These are phyloP conservation scores for Emmonsia crescens DNA, from an alignment of 2,329 filamentous ascomycete species.

Conservation along the genomic window DNA sequence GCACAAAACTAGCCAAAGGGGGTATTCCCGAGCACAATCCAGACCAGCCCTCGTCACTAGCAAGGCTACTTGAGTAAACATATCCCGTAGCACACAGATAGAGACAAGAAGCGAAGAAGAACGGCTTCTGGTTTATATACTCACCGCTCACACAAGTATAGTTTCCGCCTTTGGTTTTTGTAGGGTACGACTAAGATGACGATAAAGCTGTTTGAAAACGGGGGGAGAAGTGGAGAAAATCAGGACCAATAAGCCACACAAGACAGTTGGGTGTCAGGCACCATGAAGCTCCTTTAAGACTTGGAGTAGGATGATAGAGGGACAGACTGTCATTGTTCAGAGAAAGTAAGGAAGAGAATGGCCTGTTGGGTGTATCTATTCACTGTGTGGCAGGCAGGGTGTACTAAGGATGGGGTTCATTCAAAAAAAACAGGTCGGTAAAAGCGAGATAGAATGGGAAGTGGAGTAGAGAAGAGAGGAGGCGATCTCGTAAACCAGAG, in stretches of 20 bases:
- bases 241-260: not conserved
- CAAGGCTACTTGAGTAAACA: not conserved
- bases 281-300: constrained; percentile 21
- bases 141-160: not conserved
- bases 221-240: not conserved
- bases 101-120: not conserved
- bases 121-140: not conserved
- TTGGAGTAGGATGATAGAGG: constrained; percentile 15
- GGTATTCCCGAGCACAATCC: not conserved
- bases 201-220: not conserved
- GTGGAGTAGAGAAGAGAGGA: not conserved
- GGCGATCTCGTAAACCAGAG: not conserved
- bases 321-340: constrained; percentile 5
- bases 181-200: not conserved
- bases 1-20: not conserved
- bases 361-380: not conserved
- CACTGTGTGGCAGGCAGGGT: not conserved
- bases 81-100: not conserved
- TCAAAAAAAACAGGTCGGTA: not conserved
- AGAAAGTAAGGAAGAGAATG: not conserved
- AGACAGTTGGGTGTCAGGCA: constrained; percentile 13
- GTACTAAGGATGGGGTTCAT: not conserved
- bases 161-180: not conserved
- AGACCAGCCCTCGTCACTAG: not conserved
- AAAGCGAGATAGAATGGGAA: not conserved